These are phyloP conservation scores for Boehmeria nivea DNA, from an alignment of 306 rosid species.

Conservation along the genomic window DNA sequence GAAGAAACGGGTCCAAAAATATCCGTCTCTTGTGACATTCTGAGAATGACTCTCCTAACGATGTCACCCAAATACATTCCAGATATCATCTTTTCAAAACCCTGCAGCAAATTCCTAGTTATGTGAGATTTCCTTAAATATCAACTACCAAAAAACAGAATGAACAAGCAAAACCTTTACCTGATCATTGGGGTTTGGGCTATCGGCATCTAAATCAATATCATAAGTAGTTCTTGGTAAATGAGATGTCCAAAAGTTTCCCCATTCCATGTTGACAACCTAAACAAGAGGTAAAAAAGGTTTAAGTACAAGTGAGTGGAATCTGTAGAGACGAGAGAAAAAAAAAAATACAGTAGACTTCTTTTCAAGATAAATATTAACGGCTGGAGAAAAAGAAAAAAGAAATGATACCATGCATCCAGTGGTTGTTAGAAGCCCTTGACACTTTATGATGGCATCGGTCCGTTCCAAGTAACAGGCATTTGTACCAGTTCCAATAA, in stretches of 20 bases:
- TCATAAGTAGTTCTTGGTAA: constrained; percentile 84
- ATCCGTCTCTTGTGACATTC: constrained; percentile 69
- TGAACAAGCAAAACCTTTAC: constrained; percentile 30
- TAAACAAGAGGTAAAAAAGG: constrained; percentile 16
- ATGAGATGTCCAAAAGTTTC: constrained; percentile 89
- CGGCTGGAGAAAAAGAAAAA: too few species aligned
- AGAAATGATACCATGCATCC: constrained; percentile 65
- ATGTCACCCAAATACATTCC: constrained; percentile 96
- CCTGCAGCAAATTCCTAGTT: constrained; percentile 43
- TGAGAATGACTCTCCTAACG: constrained; percentile 79
- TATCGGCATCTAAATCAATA: constrained; percentile 69
- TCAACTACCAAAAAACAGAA: constrained; percentile 12
- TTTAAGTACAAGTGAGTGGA: not conserved
- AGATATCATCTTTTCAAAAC: constrained; percentile 93
- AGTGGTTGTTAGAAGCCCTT: constrained; percentile 69
- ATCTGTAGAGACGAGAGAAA: not conserved
- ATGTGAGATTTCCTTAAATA: constrained; percentile 13
- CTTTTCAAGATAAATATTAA: too few species aligned
- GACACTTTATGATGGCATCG: constrained; percentile 84
- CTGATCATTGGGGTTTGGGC: constrained; percentile 93
- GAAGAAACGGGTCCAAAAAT: constrained; percentile 59
- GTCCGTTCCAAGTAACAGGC: constrained; percentile 87
- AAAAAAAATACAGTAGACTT: not conserved
- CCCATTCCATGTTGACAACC: constrained; percentile 98
- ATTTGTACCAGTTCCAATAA: constrained; percentile 90